phyloP scores from a whole-genome alignment of 23 red algal species.

The Agarophyton chilense region DNA sequence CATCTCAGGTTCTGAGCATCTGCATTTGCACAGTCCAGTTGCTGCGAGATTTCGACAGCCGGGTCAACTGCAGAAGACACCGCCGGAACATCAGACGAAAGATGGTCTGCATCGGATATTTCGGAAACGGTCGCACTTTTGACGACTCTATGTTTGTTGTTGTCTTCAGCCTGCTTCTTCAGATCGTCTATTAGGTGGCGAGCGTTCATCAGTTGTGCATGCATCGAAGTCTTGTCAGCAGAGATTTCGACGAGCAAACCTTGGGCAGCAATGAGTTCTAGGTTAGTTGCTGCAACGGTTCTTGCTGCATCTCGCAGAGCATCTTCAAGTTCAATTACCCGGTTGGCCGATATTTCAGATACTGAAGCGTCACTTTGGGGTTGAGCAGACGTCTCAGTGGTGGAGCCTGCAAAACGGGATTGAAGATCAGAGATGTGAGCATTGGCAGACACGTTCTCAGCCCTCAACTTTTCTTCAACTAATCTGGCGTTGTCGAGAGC shows the following conservation, averaged over 20 bases:
- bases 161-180: not conserved
- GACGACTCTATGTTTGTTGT: not conserved
- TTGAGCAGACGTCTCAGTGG: not conserved
- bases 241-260: slow-evolving; percentile 60
- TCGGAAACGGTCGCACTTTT: slow-evolving; percentile 24
- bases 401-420: slow-evolving; percentile 21
- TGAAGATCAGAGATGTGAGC: slow-evolving; percentile 4
- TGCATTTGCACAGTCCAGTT: slow-evolving; percentile 12
- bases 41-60: slow-evolving; percentile 4
- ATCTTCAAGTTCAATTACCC: slow-evolving; percentile 47
- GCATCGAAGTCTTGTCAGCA: slow-evolving; percentile 49
- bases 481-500: slow-evolving; percentile 22
- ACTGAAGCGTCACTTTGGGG: not conserved
- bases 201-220: slow-evolving; percentile 13
- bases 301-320: slow-evolving; percentile 59
- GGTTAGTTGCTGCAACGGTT: slow-evolving; percentile 51
- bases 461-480: slow-evolving; percentile 3
- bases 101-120: slow-evolving; percentile 37
- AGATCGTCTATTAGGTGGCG: slow-evolving; percentile 27
- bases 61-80: not conserved
- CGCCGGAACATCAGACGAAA: not conserved
- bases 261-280: slow-evolving; percentile 50
- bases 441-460: slow-evolving; percentile 1
- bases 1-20: slow-evolving; percentile 33
- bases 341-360: not conserved